These are phyloP conservation scores for Pestalotiopsis sp. DNA, from an alignment of 2,329 filamentous ascomycete genomes.

Conservation along the genomic window DNA sequence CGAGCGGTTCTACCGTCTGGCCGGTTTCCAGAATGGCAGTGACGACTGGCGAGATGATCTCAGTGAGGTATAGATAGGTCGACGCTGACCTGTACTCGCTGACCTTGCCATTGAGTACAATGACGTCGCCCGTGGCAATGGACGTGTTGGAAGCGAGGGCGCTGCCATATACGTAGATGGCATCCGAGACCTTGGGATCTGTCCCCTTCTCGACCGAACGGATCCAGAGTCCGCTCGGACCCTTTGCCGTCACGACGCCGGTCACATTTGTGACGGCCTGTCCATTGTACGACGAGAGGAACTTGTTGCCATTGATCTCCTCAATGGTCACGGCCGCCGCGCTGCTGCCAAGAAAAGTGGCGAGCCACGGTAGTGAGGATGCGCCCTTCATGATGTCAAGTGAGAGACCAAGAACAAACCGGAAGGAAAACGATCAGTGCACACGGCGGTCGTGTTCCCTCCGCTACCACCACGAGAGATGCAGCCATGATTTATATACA, in stretches of 20 bases:
- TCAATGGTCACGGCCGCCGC: constrained; percentile 45
- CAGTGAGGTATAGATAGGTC: constrained; percentile 65
- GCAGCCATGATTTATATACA: constrained; percentile 3
- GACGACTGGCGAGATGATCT: constrained; percentile 59
- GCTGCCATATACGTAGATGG: constrained; percentile 65
- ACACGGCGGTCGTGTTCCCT: background rate
- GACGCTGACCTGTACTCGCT: constrained; percentile 57
- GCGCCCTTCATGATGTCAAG: constrained; percentile 18
- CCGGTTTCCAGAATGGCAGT: constrained; percentile 55
- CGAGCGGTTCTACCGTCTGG: constrained; percentile 57
- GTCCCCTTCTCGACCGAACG: constrained; percentile 60
- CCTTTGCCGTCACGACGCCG: constrained; percentile 67
- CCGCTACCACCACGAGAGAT: background rate
- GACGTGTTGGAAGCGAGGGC: constrained; percentile 52
- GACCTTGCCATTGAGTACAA: constrained; percentile 63
- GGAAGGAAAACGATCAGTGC: background rate
- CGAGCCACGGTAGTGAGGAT: constrained; percentile 16
- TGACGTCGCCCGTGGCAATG: constrained; percentile 58
- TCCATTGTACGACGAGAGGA: constrained; percentile 62
- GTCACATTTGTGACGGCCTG: constrained; percentile 60
- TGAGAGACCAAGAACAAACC: background rate
- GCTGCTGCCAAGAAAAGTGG: constrained; percentile 31
- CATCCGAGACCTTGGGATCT: constrained; percentile 62
- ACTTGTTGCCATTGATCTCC: constrained; percentile 68
- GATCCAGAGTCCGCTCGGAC: constrained; percentile 64